Evolutionary conservation across 306 rosid species (phyloP), one percentile per base, ranked within the genome.

Genomic region (Castanea sativa): DNA sequence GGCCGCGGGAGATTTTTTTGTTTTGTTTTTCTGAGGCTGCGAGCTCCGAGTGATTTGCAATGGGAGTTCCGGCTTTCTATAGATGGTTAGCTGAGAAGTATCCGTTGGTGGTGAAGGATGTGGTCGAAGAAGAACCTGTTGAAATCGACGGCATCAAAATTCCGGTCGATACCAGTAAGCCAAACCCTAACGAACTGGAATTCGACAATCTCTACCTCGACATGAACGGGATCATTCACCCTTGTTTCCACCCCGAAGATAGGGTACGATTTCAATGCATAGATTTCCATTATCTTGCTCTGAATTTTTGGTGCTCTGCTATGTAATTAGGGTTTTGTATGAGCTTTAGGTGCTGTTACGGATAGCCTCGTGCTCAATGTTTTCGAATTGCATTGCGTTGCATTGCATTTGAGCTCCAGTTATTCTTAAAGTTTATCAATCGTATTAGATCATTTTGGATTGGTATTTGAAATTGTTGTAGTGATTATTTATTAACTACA

Each of bases 21-120:
- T 25, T 8, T 38, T 38, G 45, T 8, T 41, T 41, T 41, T 32
- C 5, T 21, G 55, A 32, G 57, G 43, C 79, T 59, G 56, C 78
- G 67, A 83, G 86, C 74, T 71, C 6, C 11, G 14, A 23, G 58
- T 69, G 55, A 55, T 70, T 73, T 38, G 69, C n/a, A 45, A 92
- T 96, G 99, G 99, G 99, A 84, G 99, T 96, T 55, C 99, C 99
- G 1, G 98, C 99, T 55, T 96, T 96, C 85, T 96, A 93, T 10
- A 78, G 94, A 38, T 96, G 99, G 99, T 80, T 96, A 25, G 99
- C 99, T 63, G 98, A 96, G 93, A 96, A 96, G 84, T 93, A 93
- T 65, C 94, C 97, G 19, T 56, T 93, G 80, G 94, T 96, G 70
- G 76, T 96, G 61, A 96, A 82, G 67, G 99, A 96, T 9, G 97